Evolutionary conservation across 2,329 filamentous ascomycete genomes (phyloP), one percentile per base, ranked within the genome.

Genomic region (Pseudohalonectria lignicola): DNA sequence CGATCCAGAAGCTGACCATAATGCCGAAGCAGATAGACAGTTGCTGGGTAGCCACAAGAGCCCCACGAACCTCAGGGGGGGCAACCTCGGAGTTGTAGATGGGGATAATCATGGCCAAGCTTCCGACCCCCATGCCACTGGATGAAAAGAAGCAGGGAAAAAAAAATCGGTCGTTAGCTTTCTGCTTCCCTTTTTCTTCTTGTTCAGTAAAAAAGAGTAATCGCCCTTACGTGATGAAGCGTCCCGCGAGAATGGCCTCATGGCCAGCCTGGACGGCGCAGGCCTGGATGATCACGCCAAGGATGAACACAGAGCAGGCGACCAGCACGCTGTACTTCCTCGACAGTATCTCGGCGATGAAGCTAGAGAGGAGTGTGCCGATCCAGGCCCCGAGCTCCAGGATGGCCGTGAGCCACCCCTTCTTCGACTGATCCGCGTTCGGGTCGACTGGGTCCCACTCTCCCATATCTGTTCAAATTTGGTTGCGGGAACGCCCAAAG

Each of bases 321-420:
- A 84, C 66, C 13, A 86, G 57, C 39, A 86, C 77, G 6, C 74
- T 71, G 44, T 79, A 79, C 54, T 86, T 86, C 34, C 83, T 69
- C 2, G 77, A 82, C 36, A 79, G 54, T 4, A 69, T 64, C 51
- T 87, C 82, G 15, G 82, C 82, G n/a, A 86, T 55, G 49, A 81
- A 81, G 1, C 82, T 79, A 3, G 75, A 82, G 30, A 81, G 64
- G 3, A 88, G 57, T 0, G 79, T 74, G 28, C 83, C 83, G n/a
- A 85, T 52, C 82, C 82, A 87, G 31, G 82, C 82, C 37, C 82
- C 82, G 2, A 87, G 70, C 52, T 86, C 81, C 19, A 87, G 72
- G 45, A 86, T 85, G 2, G 81, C 67, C 1, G 71, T 76, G 5
- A 78, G 52, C 72, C 71, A 76, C 13, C 72, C 73, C 48, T 76